phyloP scores from a whole-genome alignment of 169 alveolate species.

The Cryptosporidium viatorum region DNA sequence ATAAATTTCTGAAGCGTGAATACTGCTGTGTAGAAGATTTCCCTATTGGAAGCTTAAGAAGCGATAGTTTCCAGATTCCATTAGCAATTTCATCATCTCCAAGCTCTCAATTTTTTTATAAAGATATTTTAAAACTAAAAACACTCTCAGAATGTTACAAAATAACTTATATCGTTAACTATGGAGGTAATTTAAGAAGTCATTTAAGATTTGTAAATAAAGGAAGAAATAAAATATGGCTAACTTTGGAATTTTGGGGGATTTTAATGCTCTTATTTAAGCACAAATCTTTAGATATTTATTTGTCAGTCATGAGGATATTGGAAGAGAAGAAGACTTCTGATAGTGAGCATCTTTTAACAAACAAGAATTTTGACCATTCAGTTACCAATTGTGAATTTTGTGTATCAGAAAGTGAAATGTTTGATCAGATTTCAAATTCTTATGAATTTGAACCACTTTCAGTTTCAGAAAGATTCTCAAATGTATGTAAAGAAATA shows the following conservation, averaged over 20 bases:
- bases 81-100: conserved; percentile 31
- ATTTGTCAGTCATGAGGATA: conserved; percentile 32
- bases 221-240: conserved; percentile 28
- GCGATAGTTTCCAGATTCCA: conserved; percentile 48
- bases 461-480: not conserved
- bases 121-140: conserved; percentile 35
- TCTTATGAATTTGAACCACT: not conserved
- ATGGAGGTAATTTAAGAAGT: not conserved
- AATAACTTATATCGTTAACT: not conserved
- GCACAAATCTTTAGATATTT: conserved; percentile 30
- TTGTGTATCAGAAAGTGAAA: conserved; percentile 33
- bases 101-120: conserved; percentile 12
- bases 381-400: not conserved
- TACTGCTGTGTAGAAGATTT: conserved; percentile 49
- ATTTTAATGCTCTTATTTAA: conserved; percentile 29
- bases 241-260: conserved; percentile 67
- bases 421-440: not conserved
- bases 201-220: conserved; percentile 8
- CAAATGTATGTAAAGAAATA: not conserved
- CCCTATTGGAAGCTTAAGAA: conserved; percentile 14
- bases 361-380: not conserved
- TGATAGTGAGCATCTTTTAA: not conserved
- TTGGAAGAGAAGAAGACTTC: conserved; percentile 7
- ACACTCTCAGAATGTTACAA: conserved; percentile 46
- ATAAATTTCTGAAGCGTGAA: conserved; percentile 6